Evolutionary conservation across 2,329 filamentous ascomycete species (phyloP).

Genomic region (Microcyclosporella mali): DNA sequence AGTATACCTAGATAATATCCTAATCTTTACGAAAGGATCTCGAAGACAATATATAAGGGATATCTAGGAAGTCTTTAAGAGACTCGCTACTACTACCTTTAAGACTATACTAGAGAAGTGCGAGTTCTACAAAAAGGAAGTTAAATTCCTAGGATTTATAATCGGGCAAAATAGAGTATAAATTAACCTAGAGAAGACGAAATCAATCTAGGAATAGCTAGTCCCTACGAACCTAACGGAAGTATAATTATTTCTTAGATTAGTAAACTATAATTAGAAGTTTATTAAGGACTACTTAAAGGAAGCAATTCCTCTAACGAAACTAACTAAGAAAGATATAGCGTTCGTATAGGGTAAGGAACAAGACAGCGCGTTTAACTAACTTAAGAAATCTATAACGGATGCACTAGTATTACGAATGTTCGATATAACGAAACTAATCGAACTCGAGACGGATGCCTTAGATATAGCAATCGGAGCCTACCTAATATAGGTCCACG

Average conservation of each 20-base stretch:
- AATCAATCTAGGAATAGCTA: conserved; percentile 3
- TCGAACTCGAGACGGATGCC: neutral
- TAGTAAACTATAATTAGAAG: conserved; percentile 4
- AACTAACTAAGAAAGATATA: neutral
- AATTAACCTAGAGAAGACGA: conserved; percentile 13
- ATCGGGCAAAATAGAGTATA: conserved; percentile 19
- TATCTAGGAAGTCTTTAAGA: conserved; percentile 18
- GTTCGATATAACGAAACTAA: neutral
- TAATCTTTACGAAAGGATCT: conserved; percentile 29
- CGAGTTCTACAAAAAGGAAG: conserved; percentile 19
- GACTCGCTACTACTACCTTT: conserved; percentile 17
- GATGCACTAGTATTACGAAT: neutral
- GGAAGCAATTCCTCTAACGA: neutral
- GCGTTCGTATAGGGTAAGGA: neutral
- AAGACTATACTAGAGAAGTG: conserved; percentile 5
- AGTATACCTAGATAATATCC: conserved; percentile 26
- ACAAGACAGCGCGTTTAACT: conserved; percentile 1
- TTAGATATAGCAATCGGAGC: neutral
- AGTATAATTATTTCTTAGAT: conserved; percentile 1
- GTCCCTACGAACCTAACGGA: conserved; percentile 1
- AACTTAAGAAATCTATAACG: conserved; percentile 3
- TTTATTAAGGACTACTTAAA: conserved; percentile 1
- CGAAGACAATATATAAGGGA: conserved; percentile 12
- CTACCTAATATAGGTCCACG: neutral
- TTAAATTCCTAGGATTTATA: conserved; percentile 25